Conservation (phyloP, 2,329 filamentous ascomycete genomes). For the Zalaria sp. region DNA sequence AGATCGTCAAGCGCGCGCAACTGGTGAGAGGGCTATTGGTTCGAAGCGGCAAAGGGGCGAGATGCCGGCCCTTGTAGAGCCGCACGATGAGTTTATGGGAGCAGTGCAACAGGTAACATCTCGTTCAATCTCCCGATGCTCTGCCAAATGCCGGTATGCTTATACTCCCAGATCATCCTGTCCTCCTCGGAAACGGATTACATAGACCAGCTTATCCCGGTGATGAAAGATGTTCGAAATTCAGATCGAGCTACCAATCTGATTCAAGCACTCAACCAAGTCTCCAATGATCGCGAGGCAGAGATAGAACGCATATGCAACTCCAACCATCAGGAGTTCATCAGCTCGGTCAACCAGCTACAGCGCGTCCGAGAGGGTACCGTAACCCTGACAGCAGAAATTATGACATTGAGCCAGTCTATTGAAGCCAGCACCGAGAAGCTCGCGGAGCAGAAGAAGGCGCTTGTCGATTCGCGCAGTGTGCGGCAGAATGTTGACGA, state of each 20-base stretch:
- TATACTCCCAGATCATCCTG: slow-evolving; percentile 60
- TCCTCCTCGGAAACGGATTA: slow-evolving; percentile 87
- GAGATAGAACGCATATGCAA: slow-evolving; percentile 93
- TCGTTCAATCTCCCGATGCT: not conserved
- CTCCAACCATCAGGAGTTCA: slow-evolving; percentile 93
- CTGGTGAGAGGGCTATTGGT: too few relatives aligned
- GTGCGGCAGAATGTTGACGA: slow-evolving; percentile 95
- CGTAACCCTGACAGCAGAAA: slow-evolving; percentile 75
- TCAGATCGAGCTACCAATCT: slow-evolving; percentile 60
- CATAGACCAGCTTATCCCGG: slow-evolving; percentile 86
- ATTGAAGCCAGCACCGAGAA: slow-evolving; percentile 93
- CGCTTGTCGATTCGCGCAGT: slow-evolving; percentile 78
- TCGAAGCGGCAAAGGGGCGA: not conserved
- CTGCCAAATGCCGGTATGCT: slow-evolving; percentile 1
- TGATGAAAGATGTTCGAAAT: slow-evolving; percentile 76
- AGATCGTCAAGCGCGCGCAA: too few relatives aligned
- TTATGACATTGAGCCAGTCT: slow-evolving; percentile 81
- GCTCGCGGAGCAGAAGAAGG: slow-evolving; percentile 86
- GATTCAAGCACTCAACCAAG: slow-evolving; percentile 63
- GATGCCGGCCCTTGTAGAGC: slow-evolving; percentile 27
- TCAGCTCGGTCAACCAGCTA: slow-evolving; percentile 86
- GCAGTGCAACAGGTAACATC: slow-evolving; percentile 33
- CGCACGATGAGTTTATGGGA: slow-evolving; percentile 31
- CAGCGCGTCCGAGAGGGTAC: slow-evolving; percentile 84
- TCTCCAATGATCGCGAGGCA: slow-evolving; percentile 71